Percentiles rank a stretch among this genome's conserved stretches.
Conservation (phyloP, 495 filamentous ascomycete species). For the Aspergillus bertholletiae region DNA sequence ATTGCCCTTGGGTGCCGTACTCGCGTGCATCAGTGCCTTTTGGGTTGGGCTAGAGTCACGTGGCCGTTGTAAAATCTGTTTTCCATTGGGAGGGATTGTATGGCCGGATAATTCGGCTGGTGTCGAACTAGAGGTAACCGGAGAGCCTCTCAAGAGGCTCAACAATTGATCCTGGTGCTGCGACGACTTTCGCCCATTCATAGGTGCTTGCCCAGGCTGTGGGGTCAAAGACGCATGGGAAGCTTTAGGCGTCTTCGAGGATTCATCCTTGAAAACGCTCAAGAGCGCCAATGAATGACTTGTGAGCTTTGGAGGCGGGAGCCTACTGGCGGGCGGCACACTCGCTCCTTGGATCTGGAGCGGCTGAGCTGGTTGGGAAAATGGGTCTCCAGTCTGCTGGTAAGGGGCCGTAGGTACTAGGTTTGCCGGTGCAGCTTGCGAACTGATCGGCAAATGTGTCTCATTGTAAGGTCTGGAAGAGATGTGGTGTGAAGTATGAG, state of each 20-base stretch:
- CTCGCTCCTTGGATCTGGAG: conserved; percentile 39
- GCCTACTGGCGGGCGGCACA: conserved; percentile 53
- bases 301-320: conserved; percentile 59
- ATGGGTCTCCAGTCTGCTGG: conserved; percentile 51
- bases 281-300: conserved; percentile 61
- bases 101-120: conserved; percentile 36
- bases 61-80: conserved; percentile 38
- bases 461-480: conserved; percentile 7
- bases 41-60: conserved; percentile 16
- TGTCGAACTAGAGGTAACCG: conserved; percentile 12
- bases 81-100: conserved; percentile 21
- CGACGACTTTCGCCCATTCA: conserved; percentile 26
- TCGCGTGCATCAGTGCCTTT: conserved; percentile 2
- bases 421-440: conserved; percentile 9
- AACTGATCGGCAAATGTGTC: conserved; percentile 10
- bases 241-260: conserved; percentile 26
- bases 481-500: conserved; percentile 11
- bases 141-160: conserved; percentile 31
- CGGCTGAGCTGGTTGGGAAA: conserved; percentile 37
- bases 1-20: conserved; percentile 7
- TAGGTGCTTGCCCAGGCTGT: conserved; percentile 14
- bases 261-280: conserved; percentile 57
- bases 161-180: conserved; percentile 41
- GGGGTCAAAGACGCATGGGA: conserved; percentile 28
- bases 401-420: conserved; percentile 42